Evolutionary conservation across 1,139 yeast genomes (phyloP).

Genomic region (Pichia sp.): DNA sequence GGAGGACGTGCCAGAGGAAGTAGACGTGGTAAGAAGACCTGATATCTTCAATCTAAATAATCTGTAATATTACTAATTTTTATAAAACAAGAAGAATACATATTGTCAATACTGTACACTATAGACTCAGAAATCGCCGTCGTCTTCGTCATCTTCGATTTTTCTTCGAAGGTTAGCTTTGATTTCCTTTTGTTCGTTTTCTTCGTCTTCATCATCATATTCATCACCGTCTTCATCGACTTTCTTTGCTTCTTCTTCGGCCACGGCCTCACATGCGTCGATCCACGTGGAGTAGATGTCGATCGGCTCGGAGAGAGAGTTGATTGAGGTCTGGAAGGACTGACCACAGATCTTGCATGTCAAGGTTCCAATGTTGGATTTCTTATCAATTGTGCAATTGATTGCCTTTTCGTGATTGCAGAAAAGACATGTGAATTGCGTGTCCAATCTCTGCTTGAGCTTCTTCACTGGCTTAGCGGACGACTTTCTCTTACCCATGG

Average conservation of each 20-base stretch:
- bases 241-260: slow-evolving; percentile 53
- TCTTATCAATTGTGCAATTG: slow-evolving; percentile 84
- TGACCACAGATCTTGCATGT: slow-evolving; percentile 96
- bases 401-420: slow-evolving; percentile 97
- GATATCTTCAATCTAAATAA: no score
- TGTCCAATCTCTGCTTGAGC: slow-evolving; percentile 76
- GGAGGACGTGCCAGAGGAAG: background rate
- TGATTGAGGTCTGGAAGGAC: slow-evolving; percentile 85
- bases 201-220: slow-evolving; percentile 32
- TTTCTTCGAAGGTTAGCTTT: slow-evolving; percentile 5
- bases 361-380: slow-evolving; percentile 78
- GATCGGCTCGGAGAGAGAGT: slow-evolving; percentile 81
- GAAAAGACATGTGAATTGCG: slow-evolving; percentile 87
- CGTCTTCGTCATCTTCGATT: slow-evolving; percentile 16
- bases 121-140: slow-evolving; percentile 4
- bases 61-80: background rate
- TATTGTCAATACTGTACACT: background rate
- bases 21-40: slow-evolving; percentile 9
- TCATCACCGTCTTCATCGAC: slow-evolving; percentile 25
- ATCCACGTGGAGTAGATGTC: slow-evolving; percentile 98
- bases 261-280: slow-evolving; percentile 97
- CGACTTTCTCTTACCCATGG: slow-evolving; percentile 86
- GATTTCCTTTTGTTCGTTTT: slow-evolving; percentile 24
- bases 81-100: background rate
- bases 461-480: slow-evolving; percentile 80